A percentile compares a stretch with the other conserved stretches of the same genome.
Conservation (phyloP, 495 filamentous ascomycete genomes). For the Penicillium silybi region DNA sequence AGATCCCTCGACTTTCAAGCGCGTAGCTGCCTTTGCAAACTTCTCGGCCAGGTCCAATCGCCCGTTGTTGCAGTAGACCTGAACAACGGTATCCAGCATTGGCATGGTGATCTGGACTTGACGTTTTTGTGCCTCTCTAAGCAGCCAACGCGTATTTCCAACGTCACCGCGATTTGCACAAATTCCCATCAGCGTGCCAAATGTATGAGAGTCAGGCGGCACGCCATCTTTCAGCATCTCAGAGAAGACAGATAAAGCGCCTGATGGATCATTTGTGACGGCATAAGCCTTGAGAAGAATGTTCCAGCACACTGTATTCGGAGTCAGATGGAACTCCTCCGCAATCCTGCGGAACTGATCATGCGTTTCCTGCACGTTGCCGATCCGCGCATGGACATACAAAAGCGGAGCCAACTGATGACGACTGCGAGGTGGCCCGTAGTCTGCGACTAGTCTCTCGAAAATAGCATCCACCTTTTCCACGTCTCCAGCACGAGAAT, state of each 20-base stretch:
- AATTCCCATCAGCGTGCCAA: constrained; percentile 67
- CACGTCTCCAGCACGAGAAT: constrained; percentile 31
- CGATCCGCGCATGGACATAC: constrained; percentile 60
- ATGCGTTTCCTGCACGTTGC: constrained; percentile 54
- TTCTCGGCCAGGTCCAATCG: constrained; percentile 56
- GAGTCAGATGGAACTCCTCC: constrained; percentile 49
- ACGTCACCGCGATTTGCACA: constrained; percentile 71
- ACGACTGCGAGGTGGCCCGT: constrained; percentile 32
- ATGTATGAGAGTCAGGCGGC: constrained; percentile 57
- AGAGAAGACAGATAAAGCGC: constrained; percentile 56
- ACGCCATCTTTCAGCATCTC: constrained; percentile 43
- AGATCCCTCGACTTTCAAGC: constrained; percentile 37
- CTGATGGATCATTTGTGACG: constrained; percentile 60
- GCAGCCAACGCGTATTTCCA: constrained; percentile 59
- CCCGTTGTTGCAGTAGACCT: constrained; percentile 64
- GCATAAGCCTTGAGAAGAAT: constrained; percentile 69
- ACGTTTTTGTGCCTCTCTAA: constrained; percentile 46
- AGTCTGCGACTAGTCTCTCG: constrained; percentile 27
- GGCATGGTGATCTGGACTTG: constrained; percentile 40
- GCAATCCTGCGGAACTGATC: constrained; percentile 57
- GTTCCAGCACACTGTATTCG: constrained; percentile 63
- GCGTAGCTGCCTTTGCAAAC: constrained; percentile 46
- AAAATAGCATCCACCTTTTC: constrained; percentile 29
- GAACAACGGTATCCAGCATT: constrained; percentile 62
- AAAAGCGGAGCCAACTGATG: constrained; percentile 50